A percentile compares a stretch with the other conserved stretches of the same genome.
Evolutionary conservation across 139 green algal species (phyloP).

Genomic region (Tetradesmus lagerheimii): DNA sequence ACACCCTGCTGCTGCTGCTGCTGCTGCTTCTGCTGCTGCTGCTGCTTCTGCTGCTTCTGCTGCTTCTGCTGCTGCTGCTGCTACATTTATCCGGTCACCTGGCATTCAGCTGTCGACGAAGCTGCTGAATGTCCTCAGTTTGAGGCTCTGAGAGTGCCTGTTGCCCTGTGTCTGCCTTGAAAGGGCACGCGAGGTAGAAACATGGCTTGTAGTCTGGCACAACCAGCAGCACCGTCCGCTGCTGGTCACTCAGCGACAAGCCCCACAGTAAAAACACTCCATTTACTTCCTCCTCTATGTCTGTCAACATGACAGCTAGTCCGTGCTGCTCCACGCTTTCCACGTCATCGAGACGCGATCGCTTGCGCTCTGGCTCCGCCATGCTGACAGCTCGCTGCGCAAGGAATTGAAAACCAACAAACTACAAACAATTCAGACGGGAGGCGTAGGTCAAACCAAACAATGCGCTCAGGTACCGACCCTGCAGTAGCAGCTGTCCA

Average conservation of each 20-base stretch:
- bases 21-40: not conserved
- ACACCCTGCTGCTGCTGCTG: not conserved
- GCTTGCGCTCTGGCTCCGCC: not conserved
- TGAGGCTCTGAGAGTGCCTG: not conserved
- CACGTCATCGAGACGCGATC: not conserved
- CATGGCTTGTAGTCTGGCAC: slow-evolving; percentile 70
- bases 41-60: not conserved
- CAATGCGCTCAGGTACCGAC: not conserved
- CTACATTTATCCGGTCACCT: not conserved
- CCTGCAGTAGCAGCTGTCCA: not conserved
- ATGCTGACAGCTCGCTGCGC: not conserved
- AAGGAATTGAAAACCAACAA: too few species aligned
- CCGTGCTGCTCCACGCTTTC: not conserved
- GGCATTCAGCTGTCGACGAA: slow-evolving; percentile 4
- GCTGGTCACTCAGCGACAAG: not conserved
- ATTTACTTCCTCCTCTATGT: slow-evolving; percentile 59
- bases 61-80: slow-evolving; percentile 1
- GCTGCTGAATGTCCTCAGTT: not conserved
- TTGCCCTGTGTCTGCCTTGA: slow-evolving; percentile 3
- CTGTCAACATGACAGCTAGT: slow-evolving; percentile 63
- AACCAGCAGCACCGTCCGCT: slow-evolving; percentile 55
- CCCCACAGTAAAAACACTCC: slow-evolving; percentile 60
- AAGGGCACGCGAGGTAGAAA: slow-evolving; percentile 66
- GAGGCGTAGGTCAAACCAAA: not conserved
- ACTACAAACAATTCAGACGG: too few species aligned